Conservation (phyloP, 345 rosid genomes). For the Eucalyptus decipiens region DNA sequence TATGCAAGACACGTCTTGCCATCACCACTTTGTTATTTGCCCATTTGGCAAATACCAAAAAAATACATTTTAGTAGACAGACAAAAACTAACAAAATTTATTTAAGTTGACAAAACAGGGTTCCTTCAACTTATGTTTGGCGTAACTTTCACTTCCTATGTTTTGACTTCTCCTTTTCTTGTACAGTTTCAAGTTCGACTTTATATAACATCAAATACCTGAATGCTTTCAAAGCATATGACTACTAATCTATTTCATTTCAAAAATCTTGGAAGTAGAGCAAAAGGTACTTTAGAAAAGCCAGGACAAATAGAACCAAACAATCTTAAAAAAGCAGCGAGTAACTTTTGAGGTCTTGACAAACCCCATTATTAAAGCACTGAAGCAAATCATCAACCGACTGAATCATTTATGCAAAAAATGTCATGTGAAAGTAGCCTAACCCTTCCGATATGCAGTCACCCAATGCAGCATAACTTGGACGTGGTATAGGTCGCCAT, state of each 20-base stretch:
- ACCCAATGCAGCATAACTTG: constrained; percentile 73
- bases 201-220: not conserved
- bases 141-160: not conserved
- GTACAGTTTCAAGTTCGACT: not conserved
- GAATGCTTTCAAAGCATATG: not conserved
- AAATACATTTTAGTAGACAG: not conserved
- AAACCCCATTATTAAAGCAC: not conserved
- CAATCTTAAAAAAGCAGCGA: not conserved
- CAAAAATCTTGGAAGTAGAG: not conserved
- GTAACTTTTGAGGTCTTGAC: not conserved
- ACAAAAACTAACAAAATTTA: not conserved
- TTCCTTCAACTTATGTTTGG: not conserved
- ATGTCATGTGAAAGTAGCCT: not conserved
- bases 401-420: not conserved
- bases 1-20: not conserved
- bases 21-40: not conserved
- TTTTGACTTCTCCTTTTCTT: not conserved
- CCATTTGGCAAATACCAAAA: not conserved
- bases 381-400: not conserved
- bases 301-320: not conserved
- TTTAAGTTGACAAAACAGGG: not conserved
- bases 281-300: not conserved
- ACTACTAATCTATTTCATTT: not conserved
- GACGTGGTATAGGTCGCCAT: constrained; percentile 82
- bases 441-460: constrained; percentile 97